Evolutionary conservation across 768 basidiomycete species (phyloP), one percentile per base, ranked within the genome.

Genomic region (Naganishia vaughanmartiniae): DNA sequence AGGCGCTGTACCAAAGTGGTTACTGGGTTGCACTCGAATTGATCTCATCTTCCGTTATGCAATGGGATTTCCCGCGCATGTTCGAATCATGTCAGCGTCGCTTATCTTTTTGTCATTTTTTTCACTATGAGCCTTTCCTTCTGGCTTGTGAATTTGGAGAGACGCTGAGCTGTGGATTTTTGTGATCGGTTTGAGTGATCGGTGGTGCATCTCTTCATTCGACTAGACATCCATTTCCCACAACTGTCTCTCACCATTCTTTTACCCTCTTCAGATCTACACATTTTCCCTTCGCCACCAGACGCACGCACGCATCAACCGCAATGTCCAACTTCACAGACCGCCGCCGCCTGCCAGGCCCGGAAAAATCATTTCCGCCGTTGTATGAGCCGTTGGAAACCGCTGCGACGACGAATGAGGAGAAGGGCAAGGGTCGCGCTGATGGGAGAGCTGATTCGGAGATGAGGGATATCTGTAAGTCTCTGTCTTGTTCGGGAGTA

Each of bases 31-130:
- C 54, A 56, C 54, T 56, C 54, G 54, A 56, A 56, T 56, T 1
- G 17, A 10, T 33, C 12, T 56, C 30, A 17, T 56, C 30, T 42
- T 30, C 19, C 54, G 54, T 19, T 56, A 56, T 56, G 54, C 54
- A 56, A 56, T 56, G 54, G 54, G 54, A 19, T 56, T 26, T 56
- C 54, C 26, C 54, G 54, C 54, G 54, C 54, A 56, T 56, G 54
- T 56, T 56, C 54, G 54, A 56, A 56, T 56, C 54, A 56, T 56
- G 54, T 56, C 54, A 56, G 54, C 54, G 54, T 56, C 54, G 54
- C 42, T 42, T 56, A 19, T 56, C 33, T 55, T 55, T 55, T 55
- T 55, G 28, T 15, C 21, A n/a, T 51, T 51, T 26, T 51, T 7
- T n/a, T 7, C 14, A n/a, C 7, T 36, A 4, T 36, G 6, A 36